These are phyloP conservation scores for Solanum boliviense DNA, from an alignment of 257 asterid genomes.

Conservation along the genomic window DNA sequence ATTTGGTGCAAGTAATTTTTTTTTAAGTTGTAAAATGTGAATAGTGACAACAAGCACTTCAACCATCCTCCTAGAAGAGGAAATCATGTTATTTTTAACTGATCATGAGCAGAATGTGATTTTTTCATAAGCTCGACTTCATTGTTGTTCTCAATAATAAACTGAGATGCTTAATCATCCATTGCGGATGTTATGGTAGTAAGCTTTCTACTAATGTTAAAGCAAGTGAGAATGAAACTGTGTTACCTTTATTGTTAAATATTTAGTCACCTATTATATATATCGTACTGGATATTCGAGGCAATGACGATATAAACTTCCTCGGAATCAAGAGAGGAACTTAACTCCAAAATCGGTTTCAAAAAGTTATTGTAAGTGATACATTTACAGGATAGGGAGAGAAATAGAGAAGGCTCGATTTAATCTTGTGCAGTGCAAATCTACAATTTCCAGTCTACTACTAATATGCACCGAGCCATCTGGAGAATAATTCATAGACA, in stretches of 20 bases:
- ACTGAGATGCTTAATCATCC: background rate
- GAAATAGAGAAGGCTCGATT: background rate
- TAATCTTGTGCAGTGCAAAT: background rate
- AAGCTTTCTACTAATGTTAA: background rate
- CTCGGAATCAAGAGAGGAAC: background rate
- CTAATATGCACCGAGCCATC: background rate
- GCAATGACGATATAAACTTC: background rate
- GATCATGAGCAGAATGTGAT: background rate
- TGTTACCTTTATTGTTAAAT: background rate
- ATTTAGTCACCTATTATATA: background rate
- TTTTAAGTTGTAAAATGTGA: background rate
- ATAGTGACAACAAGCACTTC: background rate
- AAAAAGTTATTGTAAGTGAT: background rate
- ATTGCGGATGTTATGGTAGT: background rate
- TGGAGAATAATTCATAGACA: conserved; percentile 21
- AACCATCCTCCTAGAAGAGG: background rate
- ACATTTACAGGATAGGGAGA: background rate
- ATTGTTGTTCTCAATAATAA: background rate
- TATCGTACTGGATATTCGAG: background rate
- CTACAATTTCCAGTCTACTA: background rate
- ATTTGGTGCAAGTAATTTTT: background rate
- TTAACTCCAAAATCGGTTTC: background rate
- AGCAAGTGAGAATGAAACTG: background rate
- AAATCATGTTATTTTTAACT: background rate
- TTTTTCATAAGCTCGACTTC: background rate